Conservation (phyloP, 2,329 filamentous ascomycete species). For the Clonostachys rosea region DNA sequence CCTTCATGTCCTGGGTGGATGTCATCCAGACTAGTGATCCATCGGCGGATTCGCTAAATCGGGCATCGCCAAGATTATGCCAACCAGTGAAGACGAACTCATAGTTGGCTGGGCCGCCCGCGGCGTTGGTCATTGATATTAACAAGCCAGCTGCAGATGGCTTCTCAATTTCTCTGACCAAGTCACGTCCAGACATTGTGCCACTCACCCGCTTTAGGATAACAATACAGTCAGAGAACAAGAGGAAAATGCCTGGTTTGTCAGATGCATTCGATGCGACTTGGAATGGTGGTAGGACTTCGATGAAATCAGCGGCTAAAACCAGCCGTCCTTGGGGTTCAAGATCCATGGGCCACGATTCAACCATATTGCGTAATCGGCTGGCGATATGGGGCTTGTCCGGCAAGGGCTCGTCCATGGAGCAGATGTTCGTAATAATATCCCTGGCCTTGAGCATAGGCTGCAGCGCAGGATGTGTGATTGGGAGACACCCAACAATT, state of each 20-base stretch:
- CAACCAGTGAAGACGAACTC: slow-evolving; percentile 75
- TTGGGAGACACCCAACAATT: slow-evolving; percentile 80
- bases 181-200: slow-evolving; percentile 65
- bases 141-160: slow-evolving; percentile 61
- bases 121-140: slow-evolving; percentile 59
- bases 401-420: slow-evolving; percentile 68
- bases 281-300: slow-evolving; percentile 69
- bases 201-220: slow-evolving; percentile 67
- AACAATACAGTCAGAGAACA: slow-evolving; percentile 81
- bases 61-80: slow-evolving; percentile 63
- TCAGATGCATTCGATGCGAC: slow-evolving; percentile 33
- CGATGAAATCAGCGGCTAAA: slow-evolving; percentile 73
- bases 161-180: slow-evolving; percentile 82
- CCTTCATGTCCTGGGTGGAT: slow-evolving; percentile 56
- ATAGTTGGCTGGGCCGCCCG: slow-evolving; percentile 54
- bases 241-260: slow-evolving; percentile 66
- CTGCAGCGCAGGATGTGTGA: slow-evolving; percentile 79
- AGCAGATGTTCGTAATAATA: slow-evolving; percentile 94
- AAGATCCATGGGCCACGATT: slow-evolving; percentile 70
- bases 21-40: slow-evolving; percentile 65
- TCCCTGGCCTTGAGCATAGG: slow-evolving; percentile 84
- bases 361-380: slow-evolving; percentile 70
- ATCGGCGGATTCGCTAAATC: slow-evolving; percentile 67
- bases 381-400: slow-evolving; percentile 72
- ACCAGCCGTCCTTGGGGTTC: slow-evolving; percentile 75